Evolutionary conservation across 2,329 filamentous ascomycete genomes (phyloP).

Genomic region (Talaromyces sp.): DNA sequence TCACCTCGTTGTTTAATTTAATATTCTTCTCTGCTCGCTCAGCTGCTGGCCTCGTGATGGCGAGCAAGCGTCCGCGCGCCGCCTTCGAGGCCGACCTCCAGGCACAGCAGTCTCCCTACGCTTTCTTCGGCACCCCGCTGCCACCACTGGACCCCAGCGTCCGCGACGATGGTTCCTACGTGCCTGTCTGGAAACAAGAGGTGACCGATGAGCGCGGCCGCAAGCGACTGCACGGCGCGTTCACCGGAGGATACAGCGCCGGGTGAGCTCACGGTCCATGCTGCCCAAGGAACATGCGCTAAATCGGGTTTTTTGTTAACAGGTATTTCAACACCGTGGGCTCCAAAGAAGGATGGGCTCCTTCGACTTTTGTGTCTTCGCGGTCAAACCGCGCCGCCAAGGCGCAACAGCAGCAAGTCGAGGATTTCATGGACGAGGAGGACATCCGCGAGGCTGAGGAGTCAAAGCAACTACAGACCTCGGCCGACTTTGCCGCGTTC

Average conservation of each 20-base stretch:
- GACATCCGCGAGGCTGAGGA: constrained; percentile 84
- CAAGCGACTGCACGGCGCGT: constrained; percentile 89
- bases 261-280: constrained; percentile 58
- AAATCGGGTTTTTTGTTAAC: constrained; percentile 22
- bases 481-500: constrained; percentile 68
- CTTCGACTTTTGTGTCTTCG: constrained; percentile 86
- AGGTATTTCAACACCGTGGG: constrained; percentile 98
- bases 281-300: constrained; percentile 24
- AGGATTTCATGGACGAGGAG: constrained; percentile 98
- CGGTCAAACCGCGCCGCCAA: constrained; percentile 71
- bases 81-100: constrained; percentile 71
- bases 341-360: constrained; percentile 96
- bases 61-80: constrained; percentile 72
- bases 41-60: constrained; percentile 47
- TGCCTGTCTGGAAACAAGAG: constrained; percentile 98
- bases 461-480: constrained; percentile 66
- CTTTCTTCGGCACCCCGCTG: constrained; percentile 77
- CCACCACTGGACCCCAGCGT: constrained; percentile 69
- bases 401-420: constrained; percentile 61
- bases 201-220: constrained; percentile 87
- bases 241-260: constrained; percentile 94
- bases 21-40: no score
- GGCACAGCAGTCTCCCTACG: constrained; percentile 65
- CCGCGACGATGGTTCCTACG: constrained; percentile 85
- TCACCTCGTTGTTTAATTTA: background rate